Evolutionary conservation across 1,284 basidiomycete genomes (phyloP).

Genomic region (Moniliophthora roreri): DNA sequence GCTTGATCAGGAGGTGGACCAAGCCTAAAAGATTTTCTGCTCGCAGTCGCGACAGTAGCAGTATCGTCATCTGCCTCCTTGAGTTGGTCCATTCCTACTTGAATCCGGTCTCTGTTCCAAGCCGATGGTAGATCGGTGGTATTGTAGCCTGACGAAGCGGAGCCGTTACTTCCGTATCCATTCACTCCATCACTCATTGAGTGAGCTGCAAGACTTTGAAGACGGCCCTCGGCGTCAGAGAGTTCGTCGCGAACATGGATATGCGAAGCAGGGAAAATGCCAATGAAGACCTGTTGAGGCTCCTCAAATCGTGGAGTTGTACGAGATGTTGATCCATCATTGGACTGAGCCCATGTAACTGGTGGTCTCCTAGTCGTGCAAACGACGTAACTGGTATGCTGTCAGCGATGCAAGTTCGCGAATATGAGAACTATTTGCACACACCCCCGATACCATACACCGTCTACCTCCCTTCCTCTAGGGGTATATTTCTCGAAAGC

Average conservation of each 20-base stretch:
- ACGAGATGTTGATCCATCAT: slow-evolving; percentile 55
- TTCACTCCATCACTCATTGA: slow-evolving; percentile 24
- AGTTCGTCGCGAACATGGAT: slow-evolving; percentile 88
- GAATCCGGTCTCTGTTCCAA: slow-evolving; percentile 44
- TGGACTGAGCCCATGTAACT: slow-evolving; percentile 58
- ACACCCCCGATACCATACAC: slow-evolving; percentile 88
- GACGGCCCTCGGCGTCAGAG: slow-evolving; percentile 84
- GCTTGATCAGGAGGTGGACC: slow-evolving; percentile 73
- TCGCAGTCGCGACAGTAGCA: slow-evolving; percentile 28
- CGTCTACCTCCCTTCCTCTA: slow-evolving; percentile 69
- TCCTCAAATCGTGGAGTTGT: slow-evolving; percentile 64
- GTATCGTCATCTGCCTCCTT: slow-evolving; percentile 65
- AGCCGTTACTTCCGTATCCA: slow-evolving; percentile 32
- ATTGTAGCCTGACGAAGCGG: slow-evolving; percentile 17
- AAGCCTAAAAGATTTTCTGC: slow-evolving; percentile 65
- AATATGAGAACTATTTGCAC: slow-evolving; percentile 28
- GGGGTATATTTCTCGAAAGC: slow-evolving; percentile 90
- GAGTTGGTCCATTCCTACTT: slow-evolving; percentile 61
- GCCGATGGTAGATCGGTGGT: slow-evolving; percentile 25
- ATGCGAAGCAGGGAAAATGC: slow-evolving; percentile 93
- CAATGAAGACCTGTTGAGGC: slow-evolving; percentile 88
- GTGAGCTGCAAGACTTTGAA: slow-evolving; percentile 63
- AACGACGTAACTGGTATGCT: slow-evolving; percentile 75
- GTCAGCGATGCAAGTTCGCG: slow-evolving; percentile 11
- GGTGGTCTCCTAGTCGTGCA: slow-evolving; percentile 75